Percentiles rank a stretch among this genome's conserved stretches.
phyloP scores from a whole-genome alignment of 2,329 filamentous ascomycete genomes.

The Aphanoascus verrucosus region DNA sequence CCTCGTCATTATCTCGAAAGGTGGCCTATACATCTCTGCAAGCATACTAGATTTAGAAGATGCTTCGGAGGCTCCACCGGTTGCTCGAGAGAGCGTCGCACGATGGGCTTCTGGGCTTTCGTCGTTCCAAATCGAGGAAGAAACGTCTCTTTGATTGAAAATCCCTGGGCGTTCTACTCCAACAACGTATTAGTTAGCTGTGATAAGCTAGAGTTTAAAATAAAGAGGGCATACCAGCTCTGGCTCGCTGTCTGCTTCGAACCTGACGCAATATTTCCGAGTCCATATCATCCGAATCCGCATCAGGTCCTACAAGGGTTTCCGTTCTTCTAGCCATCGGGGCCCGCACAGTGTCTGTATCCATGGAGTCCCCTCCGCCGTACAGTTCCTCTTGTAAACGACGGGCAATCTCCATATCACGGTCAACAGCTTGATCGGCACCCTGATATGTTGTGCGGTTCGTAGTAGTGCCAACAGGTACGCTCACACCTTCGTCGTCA shows the following conservation, averaged over 20 bases:
- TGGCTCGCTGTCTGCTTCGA: constrained; percentile 34
- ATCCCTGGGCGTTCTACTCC: constrained; percentile 46
- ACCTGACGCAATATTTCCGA: constrained; percentile 57
- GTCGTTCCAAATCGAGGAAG: constrained; percentile 50
- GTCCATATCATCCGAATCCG: constrained; percentile 45
- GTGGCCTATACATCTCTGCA: constrained; percentile 84
- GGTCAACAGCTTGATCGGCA: constrained; percentile 54
- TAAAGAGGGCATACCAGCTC: constrained; percentile 24
- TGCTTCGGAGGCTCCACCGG: constrained; percentile 53
- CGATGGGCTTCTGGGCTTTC: constrained; percentile 41
- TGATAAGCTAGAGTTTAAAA: too few species aligned
- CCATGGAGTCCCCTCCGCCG: constrained; percentile 37
- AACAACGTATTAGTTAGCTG: not conserved
- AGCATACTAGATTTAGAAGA: constrained; percentile 65
- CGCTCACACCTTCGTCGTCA: constrained; percentile 54
- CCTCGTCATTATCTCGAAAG: constrained; percentile 76
- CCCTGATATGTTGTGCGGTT: constrained; percentile 22
- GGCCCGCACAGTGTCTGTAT: constrained; percentile 61
- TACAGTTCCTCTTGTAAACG: constrained; percentile 89
- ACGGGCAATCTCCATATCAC: constrained; percentile 88
- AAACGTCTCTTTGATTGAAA: constrained; percentile 53
- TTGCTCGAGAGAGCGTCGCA: constrained; percentile 48
- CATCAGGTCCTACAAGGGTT: constrained; percentile 68
- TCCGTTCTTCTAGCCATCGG: constrained; percentile 87
- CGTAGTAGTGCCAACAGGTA: constrained; percentile 23